Evolutionary conservation across 2,329 filamentous ascomycete genomes (phyloP).

Genomic region (Intubia oerlemansii): DNA sequence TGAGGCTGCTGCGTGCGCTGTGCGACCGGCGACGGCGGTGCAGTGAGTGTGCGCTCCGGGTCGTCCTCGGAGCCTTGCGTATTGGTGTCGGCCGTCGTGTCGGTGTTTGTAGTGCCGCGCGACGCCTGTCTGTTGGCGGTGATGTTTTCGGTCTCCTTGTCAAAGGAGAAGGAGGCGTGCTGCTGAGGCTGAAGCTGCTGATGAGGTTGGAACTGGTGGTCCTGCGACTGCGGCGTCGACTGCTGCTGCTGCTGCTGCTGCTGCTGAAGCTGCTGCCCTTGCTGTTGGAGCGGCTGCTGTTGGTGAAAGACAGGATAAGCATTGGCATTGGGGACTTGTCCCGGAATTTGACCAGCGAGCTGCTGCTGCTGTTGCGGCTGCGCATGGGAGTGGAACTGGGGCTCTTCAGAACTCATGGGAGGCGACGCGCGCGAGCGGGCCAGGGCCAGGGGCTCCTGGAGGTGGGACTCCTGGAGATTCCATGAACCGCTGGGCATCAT

Average conservation of each 20-base stretch:
- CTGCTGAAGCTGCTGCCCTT: no score
- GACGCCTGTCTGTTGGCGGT: no score
- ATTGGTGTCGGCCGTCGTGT: not conserved
- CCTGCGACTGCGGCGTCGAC: no score
- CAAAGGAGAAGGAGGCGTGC: slow-evolving; percentile 17
- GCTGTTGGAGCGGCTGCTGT: slow-evolving; percentile 2
- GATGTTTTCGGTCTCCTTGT: slow-evolving; percentile 34
- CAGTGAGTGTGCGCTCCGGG: not conserved
- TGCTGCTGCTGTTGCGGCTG: no score
- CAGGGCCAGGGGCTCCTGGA: slow-evolving; percentile 1
- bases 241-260: no score
- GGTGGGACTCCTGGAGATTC: slow-evolving; percentile 1
- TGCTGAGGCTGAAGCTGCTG: slow-evolving; percentile 4
- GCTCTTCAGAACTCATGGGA: no score
- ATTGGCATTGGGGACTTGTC: no score
- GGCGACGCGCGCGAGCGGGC: slow-evolving; percentile 1
- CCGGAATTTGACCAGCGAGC: no score
- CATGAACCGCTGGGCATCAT: slow-evolving; percentile 1
- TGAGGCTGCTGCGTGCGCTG: no score
- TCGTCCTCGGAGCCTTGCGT: not conserved
- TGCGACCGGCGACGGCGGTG: not conserved
- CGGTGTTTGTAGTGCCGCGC: no score
- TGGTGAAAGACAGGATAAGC: slow-evolving; percentile 2
- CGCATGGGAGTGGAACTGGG: no score
- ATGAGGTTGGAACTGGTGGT: no score